A percentile compares a stretch with the other conserved stretches of the same genome.
phyloP scores from a whole-genome alignment of 352 stramenopile genomes.

The Globisporangium perplexum region DNA sequence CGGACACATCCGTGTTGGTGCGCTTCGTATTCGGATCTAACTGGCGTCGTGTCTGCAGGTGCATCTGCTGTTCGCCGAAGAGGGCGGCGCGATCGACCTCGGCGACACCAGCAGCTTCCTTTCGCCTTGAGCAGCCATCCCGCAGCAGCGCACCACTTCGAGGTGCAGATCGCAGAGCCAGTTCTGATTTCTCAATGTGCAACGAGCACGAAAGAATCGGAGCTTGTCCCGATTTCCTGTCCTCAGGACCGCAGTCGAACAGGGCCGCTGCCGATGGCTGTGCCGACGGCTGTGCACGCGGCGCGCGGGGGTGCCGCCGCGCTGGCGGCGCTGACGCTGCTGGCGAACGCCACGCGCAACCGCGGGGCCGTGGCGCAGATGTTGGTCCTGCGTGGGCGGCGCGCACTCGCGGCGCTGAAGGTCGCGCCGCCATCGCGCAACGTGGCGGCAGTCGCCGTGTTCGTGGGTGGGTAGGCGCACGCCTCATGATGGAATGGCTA shows the following conservation, averaged over 20 bases:
- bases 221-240: too few relatives aligned
- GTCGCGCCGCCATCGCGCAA: conserved; percentile 30
- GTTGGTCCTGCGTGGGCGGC: conserved; percentile 10
- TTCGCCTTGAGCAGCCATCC: neutral
- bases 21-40: neutral
- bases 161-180: neutral
- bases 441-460: conserved; percentile 39
- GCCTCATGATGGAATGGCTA: too few relatives aligned
- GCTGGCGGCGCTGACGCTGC: conserved; percentile 9
- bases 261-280: too few relatives aligned
- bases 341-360: conserved; percentile 14
- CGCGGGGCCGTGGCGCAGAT: conserved; percentile 6
- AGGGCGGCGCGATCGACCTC: conserved; percentile 17
- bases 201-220: too few relatives aligned
- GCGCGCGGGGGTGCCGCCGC: conserved; percentile 7
- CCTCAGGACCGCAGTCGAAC: too few relatives aligned
- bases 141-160: too few relatives aligned
- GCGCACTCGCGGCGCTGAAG: neutral
- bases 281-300: conserved; percentile 1
- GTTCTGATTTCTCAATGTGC: neutral
- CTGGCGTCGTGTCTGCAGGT: conserved; percentile 6
- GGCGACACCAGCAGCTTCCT: neutral
- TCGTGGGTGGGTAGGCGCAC: conserved; percentile 37
- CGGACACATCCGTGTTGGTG: too few relatives aligned
- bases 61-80: conserved; percentile 27